Conservation (phyloP, 2,329 filamentous ascomycete species). For the Magnaporthiopsis incrustans region DNA sequence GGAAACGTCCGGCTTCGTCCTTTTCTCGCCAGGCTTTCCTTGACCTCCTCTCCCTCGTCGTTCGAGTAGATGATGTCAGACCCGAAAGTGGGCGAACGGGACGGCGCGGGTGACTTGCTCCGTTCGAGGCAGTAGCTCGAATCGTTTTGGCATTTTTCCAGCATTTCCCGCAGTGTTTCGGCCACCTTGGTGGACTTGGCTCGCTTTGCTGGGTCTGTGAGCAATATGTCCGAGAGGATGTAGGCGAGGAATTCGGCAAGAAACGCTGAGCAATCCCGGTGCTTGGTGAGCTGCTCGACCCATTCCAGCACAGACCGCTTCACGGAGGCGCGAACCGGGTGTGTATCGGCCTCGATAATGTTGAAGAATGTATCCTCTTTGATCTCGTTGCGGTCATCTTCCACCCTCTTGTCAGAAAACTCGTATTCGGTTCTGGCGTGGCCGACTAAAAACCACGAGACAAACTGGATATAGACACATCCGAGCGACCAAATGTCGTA, state of each 20-base stretch:
- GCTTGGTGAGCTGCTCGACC: not conserved
- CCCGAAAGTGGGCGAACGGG: not conserved
- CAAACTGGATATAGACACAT: constrained; percentile 15
- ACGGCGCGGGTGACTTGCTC: not conserved
- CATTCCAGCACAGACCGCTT: not conserved
- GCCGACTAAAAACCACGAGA: constrained; percentile 7
- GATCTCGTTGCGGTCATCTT: not conserved
- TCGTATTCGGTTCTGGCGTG: not conserved
- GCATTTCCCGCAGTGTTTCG: not conserved
- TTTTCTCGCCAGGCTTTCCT: not conserved
- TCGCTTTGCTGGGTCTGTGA: not conserved
- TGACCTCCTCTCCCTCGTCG: not conserved
- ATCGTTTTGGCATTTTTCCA: not conserved
- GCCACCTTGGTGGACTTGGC: not conserved
- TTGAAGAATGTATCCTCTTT: not conserved
- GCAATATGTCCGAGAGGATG: not conserved
- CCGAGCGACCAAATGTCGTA: constrained; percentile 17
- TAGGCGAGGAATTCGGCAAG: not conserved
- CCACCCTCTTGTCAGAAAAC: not conserved
- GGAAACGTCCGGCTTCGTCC: too few relatives aligned
- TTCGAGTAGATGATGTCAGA: not conserved
- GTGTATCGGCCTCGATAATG: not conserved
- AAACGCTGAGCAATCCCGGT: not conserved
- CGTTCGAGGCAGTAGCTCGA: not conserved
- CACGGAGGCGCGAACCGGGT: not conserved